Percentiles rank a stretch among this genome's conserved stretches.
Evolutionary conservation across 257 asterid genomes (phyloP).

Genomic region (Solanum tarapatanum): DNA sequence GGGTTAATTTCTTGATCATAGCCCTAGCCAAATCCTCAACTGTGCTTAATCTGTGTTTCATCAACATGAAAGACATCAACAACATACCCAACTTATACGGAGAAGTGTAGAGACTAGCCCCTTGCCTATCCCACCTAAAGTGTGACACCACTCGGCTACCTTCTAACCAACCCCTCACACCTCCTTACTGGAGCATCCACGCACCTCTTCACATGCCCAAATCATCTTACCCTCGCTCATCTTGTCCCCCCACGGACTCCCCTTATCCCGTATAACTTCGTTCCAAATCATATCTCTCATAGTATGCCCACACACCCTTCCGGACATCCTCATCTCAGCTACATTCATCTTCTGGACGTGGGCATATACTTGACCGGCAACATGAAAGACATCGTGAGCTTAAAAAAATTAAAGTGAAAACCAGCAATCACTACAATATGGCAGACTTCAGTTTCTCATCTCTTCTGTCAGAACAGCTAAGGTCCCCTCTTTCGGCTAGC

Average conservation of each 20-base stretch:
- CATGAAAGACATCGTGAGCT: slow-evolving; percentile 16
- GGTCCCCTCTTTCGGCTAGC: neutral
- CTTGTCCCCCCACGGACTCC: neutral
- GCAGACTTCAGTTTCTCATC: neutral
- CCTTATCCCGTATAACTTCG: neutral
- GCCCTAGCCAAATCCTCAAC: slow-evolving; percentile 40
- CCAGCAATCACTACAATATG: neutral
- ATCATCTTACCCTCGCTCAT: neutral
- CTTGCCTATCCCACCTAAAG: neutral
- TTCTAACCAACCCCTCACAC: neutral
- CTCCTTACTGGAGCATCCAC: neutral
- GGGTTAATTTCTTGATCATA: too few relatives aligned
- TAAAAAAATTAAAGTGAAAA: neutral
- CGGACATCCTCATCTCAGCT: neutral
- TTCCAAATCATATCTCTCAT: neutral
- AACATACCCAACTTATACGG: neutral
- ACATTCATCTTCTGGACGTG: neutral
- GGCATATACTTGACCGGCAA: neutral
- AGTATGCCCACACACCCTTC: neutral
- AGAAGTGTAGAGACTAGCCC: neutral
- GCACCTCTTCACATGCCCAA: neutral
- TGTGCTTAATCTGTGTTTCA: slow-evolving; percentile 67
- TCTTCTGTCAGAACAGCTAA: neutral
- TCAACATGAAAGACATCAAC: slow-evolving; percentile 8
- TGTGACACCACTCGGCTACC: neutral